Evolutionary conservation across 805 yeast species (phyloP).

Genomic region (Candida boleticola): DNA sequence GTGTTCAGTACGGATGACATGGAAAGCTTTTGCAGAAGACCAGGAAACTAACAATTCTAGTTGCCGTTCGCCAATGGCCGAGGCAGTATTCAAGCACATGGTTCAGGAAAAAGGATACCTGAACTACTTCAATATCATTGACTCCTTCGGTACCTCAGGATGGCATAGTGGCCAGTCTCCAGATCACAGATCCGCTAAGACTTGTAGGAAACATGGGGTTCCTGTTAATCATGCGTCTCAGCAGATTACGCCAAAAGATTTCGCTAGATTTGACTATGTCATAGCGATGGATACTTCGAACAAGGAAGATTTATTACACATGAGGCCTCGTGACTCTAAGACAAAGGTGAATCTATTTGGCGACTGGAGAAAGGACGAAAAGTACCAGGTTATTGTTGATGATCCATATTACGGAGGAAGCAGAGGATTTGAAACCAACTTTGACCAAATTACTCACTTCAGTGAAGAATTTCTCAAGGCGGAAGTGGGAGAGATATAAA

Average conservation of each 20-base stretch:
- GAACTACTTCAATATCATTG: slow-evolving; percentile 53
- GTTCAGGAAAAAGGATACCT: slow-evolving; percentile 51
- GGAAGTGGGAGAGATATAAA: slow-evolving; percentile 33
- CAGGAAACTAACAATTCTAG: slow-evolving; percentile 27
- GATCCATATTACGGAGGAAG: slow-evolving; percentile 94
- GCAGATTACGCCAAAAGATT: slow-evolving; percentile 53
- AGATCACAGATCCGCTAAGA: slow-evolving; percentile 67
- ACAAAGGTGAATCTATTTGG: slow-evolving; percentile 70
- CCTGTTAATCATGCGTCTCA: slow-evolving; percentile 77
- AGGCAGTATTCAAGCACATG: slow-evolving; percentile 74
- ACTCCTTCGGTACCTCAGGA: slow-evolving; percentile 86
- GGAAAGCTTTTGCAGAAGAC: background rate
- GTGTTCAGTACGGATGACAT: slow-evolving; percentile 3
- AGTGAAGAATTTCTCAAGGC: slow-evolving; percentile 63
- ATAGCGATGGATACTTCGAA: slow-evolving; percentile 73
- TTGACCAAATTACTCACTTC: slow-evolving; percentile 71
- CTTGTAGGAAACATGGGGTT: slow-evolving; percentile 69
- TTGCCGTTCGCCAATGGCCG: slow-evolving; percentile 98
- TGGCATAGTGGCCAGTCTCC: slow-evolving; percentile 84
- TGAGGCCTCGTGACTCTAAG: slow-evolving; percentile 50
- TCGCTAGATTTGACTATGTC: slow-evolving; percentile 60
- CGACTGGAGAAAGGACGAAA: slow-evolving; percentile 61
- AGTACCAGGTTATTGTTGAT: slow-evolving; percentile 58
- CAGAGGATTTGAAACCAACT: slow-evolving; percentile 79
- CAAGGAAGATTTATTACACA: slow-evolving; percentile 45